A percentile compares a stretch with the other conserved stretches of the same genome.
These are phyloP conservation scores for Colletotrichum eleusines DNA, from an alignment of 2,329 filamentous ascomycete genomes.

Conservation along the genomic window DNA sequence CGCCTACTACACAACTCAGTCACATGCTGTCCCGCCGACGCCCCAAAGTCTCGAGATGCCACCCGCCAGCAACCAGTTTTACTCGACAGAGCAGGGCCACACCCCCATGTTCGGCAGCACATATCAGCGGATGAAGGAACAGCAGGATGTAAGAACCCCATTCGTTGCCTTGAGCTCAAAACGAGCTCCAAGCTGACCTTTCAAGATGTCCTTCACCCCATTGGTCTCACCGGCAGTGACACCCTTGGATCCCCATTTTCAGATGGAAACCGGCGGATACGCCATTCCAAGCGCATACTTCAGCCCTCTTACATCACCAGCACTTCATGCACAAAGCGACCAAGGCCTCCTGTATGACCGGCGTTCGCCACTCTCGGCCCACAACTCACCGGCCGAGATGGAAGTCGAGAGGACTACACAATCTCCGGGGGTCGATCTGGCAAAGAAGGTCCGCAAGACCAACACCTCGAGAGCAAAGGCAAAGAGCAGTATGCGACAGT, in stretches of 20 bases:
- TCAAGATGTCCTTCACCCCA: conserved; percentile 80
- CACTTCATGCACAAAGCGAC: conserved; percentile 78
- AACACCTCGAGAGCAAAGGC: conserved; percentile 64
- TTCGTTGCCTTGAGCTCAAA: not conserved
- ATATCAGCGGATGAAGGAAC: conserved; percentile 76
- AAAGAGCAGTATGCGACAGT: conserved; percentile 72
- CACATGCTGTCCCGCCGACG: conserved; percentile 78
- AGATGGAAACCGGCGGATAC: conserved; percentile 67
- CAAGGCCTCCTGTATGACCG: conserved; percentile 59
- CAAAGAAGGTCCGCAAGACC: conserved; percentile 66
- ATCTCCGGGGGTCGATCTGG: conserved; percentile 60
- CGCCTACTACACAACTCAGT: conserved; percentile 61
- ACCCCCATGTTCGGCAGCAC: conserved; percentile 73
- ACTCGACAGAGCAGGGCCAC: conserved; percentile 67
- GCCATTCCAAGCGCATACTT: conserved; percentile 80
- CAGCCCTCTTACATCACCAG: conserved; percentile 85
- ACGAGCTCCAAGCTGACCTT: conserved; percentile 46
- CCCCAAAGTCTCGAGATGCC: conserved; percentile 85
- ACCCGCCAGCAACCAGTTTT: conserved; percentile 69
- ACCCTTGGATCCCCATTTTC: conserved; percentile 79
- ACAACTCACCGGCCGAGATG: conserved; percentile 70
- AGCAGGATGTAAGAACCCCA: conserved; percentile 70
- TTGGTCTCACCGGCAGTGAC: conserved; percentile 88
- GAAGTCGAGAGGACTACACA: conserved; percentile 60
- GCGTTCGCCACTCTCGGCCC: conserved; percentile 56